Evolutionary conservation across 805 yeast genomes (phyloP).

Genomic region (Candida khao-thaluensis): DNA sequence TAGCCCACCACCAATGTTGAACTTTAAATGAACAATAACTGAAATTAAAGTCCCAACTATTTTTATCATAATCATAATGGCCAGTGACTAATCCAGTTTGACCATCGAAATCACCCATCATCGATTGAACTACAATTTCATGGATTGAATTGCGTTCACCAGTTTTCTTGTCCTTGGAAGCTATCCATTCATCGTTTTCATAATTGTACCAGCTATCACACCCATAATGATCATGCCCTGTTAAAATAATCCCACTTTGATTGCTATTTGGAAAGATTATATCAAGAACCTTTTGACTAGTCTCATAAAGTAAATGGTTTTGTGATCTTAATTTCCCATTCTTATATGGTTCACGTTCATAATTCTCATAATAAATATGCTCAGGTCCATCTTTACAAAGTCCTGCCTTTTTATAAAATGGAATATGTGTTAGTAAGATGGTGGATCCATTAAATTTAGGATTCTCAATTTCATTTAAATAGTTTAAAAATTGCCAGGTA

Average conservation of each 20-base stretch:
- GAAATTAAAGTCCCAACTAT: constrained; percentile 66
- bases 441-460: constrained; percentile 69
- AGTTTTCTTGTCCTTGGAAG: constrained; percentile 41
- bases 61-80: constrained; percentile 43
- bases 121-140: constrained; percentile 84
- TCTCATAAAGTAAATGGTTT: constrained; percentile 72
- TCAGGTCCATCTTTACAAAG: constrained; percentile 85
- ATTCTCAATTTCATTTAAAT: constrained; percentile 49
- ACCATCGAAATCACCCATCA: constrained; percentile 97
- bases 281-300: constrained; percentile 65
- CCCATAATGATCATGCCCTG: constrained; percentile 97
- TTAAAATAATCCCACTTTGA: constrained; percentile 75
- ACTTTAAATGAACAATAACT: constrained; percentile 75
- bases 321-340: constrained; percentile 75
- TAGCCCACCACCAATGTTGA: constrained; percentile 96
- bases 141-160: constrained; percentile 40
- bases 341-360: constrained; percentile 63
- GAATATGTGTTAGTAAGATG: constrained; percentile 82
- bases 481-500: constrained; percentile 72
- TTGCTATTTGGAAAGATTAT: constrained; percentile 62
- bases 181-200: constrained; percentile 53
- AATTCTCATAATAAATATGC: constrained; percentile 45
- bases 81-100: constrained; percentile 85
- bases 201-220: constrained; percentile 69
- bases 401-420: constrained; percentile 79